Evolutionary conservation across 2,329 filamentous ascomycete species (phyloP).

Genomic region (Pestalotiopsis sp.): DNA sequence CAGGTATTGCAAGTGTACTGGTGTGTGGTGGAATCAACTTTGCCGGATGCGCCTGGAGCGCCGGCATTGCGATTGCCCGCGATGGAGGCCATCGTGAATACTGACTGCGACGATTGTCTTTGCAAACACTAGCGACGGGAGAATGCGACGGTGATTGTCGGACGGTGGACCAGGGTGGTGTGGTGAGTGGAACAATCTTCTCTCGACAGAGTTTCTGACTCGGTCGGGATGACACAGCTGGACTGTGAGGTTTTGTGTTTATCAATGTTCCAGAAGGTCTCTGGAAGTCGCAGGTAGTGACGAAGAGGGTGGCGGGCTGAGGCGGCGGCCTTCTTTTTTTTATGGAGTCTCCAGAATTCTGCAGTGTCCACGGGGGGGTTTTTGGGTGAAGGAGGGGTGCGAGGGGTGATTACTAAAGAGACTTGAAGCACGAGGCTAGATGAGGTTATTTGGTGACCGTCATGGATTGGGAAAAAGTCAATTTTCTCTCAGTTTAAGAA

Average conservation of each 20-base stretch:
- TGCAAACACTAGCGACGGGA: background rate
- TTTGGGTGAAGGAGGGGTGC: background rate
- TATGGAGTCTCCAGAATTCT: conserved; percentile 3
- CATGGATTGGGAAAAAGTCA: background rate
- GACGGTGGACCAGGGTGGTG: background rate
- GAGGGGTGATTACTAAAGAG: conserved; percentile 8
- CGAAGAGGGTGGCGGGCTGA: background rate
- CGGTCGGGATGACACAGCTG: background rate
- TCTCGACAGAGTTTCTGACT: background rate
- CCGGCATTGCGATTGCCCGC: conserved; percentile 30
- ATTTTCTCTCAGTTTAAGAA: background rate
- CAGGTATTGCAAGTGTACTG: conserved; percentile 99
- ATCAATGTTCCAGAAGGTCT: background rate
- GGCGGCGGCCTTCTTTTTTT: conserved; percentile 1
- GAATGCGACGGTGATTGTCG: background rate
- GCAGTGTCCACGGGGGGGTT: background rate
- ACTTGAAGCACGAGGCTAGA: background rate
- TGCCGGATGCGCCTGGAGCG: conserved; percentile 26
- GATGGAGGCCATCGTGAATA: conserved; percentile 51
- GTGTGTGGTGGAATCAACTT: conserved; percentile 53
- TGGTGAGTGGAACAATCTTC: background rate
- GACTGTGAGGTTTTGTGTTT: background rate
- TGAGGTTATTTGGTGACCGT: background rate
- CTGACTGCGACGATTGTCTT: background rate
- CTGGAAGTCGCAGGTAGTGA: conserved; percentile 2